Evolutionary conservation across 805 yeast species (phyloP).

Genomic region (Saccharomycopsis synnaedendra): DNA sequence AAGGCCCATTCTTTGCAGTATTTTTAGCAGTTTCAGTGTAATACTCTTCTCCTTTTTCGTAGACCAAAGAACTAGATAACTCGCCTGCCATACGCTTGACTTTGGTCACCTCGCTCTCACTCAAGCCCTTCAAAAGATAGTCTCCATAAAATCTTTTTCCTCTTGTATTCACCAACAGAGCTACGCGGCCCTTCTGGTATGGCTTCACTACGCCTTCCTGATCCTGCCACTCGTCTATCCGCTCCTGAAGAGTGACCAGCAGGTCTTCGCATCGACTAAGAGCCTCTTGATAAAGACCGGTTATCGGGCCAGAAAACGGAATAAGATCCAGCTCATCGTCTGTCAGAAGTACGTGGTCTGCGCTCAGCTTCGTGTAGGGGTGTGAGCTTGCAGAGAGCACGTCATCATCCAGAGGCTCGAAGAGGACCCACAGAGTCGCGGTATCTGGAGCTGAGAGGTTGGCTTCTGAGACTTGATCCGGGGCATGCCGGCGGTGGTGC

Average conservation of each 20-base stretch:
- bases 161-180: neutral
- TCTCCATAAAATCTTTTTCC: slow-evolving; percentile 15
- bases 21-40: no score
- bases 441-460: neutral
- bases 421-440: slow-evolving; percentile 5
- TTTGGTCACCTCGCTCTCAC: slow-evolving; percentile 4
- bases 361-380: neutral
- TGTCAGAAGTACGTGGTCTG: slow-evolving; percentile 9
- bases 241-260: slow-evolving; percentile 1
- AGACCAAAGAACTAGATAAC: neutral
- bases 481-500: no score
- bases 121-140: slow-evolving; percentile 6
- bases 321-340: slow-evolving; percentile 4
- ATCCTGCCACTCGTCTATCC: slow-evolving; percentile 14
- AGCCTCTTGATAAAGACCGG: slow-evolving; percentile 4
- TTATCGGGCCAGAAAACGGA: neutral
- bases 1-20: no score
- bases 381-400: slow-evolving; percentile 3
- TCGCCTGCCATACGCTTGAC: slow-evolving; percentile 5
- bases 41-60: no score
- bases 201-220: slow-evolving; percentile 4
- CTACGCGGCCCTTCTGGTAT: neutral
- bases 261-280: neutral
- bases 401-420: slow-evolving; percentile 13
- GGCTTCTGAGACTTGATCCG: no score